phyloP scores from a whole-genome alignment of 352 stramenopile genomes.

The Globisporangium abappressorium region DNA sequence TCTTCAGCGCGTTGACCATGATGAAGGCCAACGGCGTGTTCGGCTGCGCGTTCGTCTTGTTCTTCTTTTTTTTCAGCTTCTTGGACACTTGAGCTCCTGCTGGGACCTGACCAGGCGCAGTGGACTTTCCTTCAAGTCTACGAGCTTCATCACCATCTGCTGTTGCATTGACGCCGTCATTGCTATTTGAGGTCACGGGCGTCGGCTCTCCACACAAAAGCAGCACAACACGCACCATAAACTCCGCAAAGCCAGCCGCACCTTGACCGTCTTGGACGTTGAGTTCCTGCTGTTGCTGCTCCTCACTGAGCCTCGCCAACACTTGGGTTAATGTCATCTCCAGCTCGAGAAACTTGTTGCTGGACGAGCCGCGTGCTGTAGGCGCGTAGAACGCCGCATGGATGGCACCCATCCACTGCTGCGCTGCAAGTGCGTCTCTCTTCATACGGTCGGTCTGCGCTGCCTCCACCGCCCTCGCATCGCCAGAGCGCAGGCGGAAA shows the following conservation, averaged over 20 bases:
- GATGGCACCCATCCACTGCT: constrained; percentile 22
- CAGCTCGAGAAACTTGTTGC: constrained; percentile 57
- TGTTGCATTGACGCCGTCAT: background rate
- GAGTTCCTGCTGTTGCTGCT: background rate
- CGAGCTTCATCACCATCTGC: background rate
- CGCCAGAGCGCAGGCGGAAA: background rate
- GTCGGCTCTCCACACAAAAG: constrained; percentile 27
- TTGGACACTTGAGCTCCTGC: constrained; percentile 1
- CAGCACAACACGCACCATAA: constrained; percentile 39
- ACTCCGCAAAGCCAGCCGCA: constrained; percentile 26
- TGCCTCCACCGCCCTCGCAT: background rate
- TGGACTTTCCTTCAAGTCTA: background rate
- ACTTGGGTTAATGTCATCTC: constrained; percentile 32
- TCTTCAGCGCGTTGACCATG: constrained; percentile 50
- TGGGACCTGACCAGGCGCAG: background rate
- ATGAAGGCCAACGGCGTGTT: constrained; percentile 58
- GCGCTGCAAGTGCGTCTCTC: background rate
- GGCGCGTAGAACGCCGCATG: constrained; percentile 36
- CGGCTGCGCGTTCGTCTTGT: constrained; percentile 38
- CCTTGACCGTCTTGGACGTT: background rate
- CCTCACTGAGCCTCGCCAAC: constrained; percentile 14
- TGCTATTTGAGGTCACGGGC: background rate
- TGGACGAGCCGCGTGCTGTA: constrained; percentile 9
- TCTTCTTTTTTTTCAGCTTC: constrained; percentile 18
- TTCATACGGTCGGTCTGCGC: background rate